phyloP scores from a whole-genome alignment of 73 alveolate genomes.

The Blepharisma japonicum region DNA sequence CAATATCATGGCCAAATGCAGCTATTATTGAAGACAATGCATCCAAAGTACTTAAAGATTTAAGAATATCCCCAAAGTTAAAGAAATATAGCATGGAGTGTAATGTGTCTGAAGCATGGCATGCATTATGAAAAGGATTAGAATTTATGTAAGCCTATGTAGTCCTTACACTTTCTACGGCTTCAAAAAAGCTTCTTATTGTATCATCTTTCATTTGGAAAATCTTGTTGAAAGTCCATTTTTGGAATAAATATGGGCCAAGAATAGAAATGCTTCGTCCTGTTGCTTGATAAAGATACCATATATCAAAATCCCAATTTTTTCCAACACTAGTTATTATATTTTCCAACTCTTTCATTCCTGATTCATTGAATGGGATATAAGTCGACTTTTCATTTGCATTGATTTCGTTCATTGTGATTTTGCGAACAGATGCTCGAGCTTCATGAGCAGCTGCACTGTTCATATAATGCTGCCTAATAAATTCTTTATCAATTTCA shows the following conservation, averaged over 20 bases:
- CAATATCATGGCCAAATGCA: conserved; percentile 36
- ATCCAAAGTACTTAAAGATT: conserved; percentile 24
- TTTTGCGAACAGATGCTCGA: no score
- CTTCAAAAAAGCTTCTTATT: no score
- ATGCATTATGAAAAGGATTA: conserved; percentile 16
- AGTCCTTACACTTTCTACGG: neutral
- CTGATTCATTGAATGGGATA: neutral
- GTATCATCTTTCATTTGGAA: conserved; percentile 34
- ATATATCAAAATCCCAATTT: conserved; percentile 28
- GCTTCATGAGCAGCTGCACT: no score
- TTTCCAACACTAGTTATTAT: neutral
- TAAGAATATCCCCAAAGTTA: neutral
- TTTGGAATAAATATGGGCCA: conserved; percentile 28
- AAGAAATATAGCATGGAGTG: conserved; percentile 18
- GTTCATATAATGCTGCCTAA: neutral
- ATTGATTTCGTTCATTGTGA: no score
- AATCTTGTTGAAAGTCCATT: conserved; percentile 46
- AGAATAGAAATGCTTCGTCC: conserved; percentile 6
- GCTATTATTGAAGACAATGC: conserved; percentile 23
- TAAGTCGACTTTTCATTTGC: no score
- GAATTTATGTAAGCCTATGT: conserved; percentile 15
- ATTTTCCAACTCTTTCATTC: neutral
- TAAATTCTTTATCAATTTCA: conserved; percentile 12
- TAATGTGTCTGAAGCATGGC: conserved; percentile 22
- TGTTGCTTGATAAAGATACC: conserved; percentile 5